A percentile compares a stretch with the other conserved stretches of the same genome.
These are phyloP conservation scores for Verticillium albo-atrum DNA, from an alignment of 2,329 filamentous ascomycete genomes.

Conservation along the genomic window DNA sequence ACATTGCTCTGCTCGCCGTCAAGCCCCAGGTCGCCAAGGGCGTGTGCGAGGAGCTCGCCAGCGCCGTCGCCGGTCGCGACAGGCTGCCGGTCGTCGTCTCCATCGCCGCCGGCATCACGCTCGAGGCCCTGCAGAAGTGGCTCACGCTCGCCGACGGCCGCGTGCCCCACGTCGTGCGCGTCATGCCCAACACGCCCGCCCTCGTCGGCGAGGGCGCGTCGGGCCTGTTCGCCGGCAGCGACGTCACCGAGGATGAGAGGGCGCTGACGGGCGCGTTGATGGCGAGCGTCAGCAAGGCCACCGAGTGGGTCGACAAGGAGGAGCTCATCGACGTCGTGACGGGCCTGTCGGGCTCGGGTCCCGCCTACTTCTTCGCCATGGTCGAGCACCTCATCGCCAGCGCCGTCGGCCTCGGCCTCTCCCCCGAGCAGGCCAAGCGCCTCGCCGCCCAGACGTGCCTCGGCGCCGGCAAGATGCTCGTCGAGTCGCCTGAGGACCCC, in stretches of 20 bases:
- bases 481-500: conserved; percentile 39
- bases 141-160: conserved; percentile 29
- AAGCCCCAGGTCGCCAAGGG: conserved; percentile 46
- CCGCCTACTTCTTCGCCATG: conserved; percentile 49
- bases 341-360: conserved; percentile 44
- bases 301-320: conserved; percentile 46
- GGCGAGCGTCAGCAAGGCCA: conserved; percentile 39
- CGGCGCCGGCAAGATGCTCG: conserved; percentile 47
- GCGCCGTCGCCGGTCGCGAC: conserved; percentile 25
- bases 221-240: conserved; percentile 37
- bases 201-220: conserved; percentile 46
- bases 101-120: conserved; percentile 45
- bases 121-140: conserved; percentile 38
- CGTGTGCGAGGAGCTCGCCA: conserved; percentile 39
- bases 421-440: conserved; percentile 42
- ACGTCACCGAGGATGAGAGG: conserved; percentile 36
- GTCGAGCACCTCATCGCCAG: conserved; percentile 45
- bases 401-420: conserved; percentile 37
- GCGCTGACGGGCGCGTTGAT: conserved; percentile 36
- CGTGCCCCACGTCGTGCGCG: conserved; percentile 40
- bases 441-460: conserved; percentile 46
- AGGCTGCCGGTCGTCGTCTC: conserved; percentile 40
- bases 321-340: conserved; percentile 46
- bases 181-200: conserved; percentile 50
- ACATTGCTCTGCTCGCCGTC: conserved; percentile 44